Percentiles rank a stretch among this genome's conserved stretches.
These are phyloP conservation scores for Acacia melanoxylon DNA, from an alignment of 306 rosid species.

Conservation along the genomic window DNA sequence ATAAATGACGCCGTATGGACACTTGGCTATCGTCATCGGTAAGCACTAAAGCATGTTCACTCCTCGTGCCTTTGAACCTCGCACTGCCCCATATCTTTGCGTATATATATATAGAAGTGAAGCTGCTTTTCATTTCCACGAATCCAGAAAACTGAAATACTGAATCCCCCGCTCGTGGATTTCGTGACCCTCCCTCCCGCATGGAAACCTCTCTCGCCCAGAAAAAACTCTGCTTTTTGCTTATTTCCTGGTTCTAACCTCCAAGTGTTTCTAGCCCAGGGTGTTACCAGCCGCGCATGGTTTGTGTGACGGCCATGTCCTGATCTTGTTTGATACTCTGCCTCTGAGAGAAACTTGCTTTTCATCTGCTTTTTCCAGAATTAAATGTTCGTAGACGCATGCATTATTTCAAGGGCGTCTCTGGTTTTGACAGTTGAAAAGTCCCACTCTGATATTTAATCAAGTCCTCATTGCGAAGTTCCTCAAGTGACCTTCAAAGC, in stretches of 20 bases:
- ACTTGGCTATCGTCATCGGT: neutral
- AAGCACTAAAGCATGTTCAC: neutral
- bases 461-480: neutral
- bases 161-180: neutral
- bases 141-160: no score
- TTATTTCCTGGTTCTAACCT: neutral
- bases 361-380: neutral
- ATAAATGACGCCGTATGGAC: neutral
- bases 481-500: neutral
- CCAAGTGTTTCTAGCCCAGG: neutral
- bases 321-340: neutral
- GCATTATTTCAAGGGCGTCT: conserved; percentile 1
- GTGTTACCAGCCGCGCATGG: neutral
- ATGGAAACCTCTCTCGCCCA: neutral
- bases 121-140: neutral
- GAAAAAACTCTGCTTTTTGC: neutral
- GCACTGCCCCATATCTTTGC: neutral
- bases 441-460: neutral
- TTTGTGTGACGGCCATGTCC: neutral
- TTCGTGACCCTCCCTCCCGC: neutral
- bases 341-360: neutral
- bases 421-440: neutral
- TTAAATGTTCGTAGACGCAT: neutral
- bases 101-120: neutral
- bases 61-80: neutral